Evolutionary conservation across 2,329 filamentous ascomycete genomes (phyloP), one percentile per base, ranked within the genome.

Genomic region (Seiridium cupressi): DNA sequence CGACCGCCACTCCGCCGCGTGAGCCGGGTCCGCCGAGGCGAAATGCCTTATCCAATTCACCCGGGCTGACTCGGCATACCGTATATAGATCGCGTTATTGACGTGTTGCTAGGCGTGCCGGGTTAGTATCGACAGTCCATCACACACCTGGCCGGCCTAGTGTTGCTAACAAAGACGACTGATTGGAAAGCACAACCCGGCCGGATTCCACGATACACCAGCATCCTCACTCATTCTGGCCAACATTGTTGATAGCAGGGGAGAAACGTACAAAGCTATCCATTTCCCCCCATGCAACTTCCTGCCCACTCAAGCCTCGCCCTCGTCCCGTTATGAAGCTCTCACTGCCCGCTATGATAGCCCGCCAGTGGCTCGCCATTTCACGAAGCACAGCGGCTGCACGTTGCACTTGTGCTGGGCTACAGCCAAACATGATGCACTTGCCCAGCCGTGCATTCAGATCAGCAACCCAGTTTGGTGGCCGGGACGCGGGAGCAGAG

Each of bases 11-110:
- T 84, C 78, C 47, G 79, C 73, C 60, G 79, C 79, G 64, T 93
- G 81, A 36, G 75, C 73, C 0, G 86, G 84, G 66, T 92, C 87
- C 51, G 86, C 77, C 61, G 81, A 76, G 4, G 86, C 89, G 66
- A 91, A 89, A 69, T 92, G 89, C 60, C 81, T 80, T 34, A 88
- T 82, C 89, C 91, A 96, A 68, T 93, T 91, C 38, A 94, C 84
- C 42, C 93, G 84, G 3, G 88, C 88, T 5, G 89, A 89, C 73
- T 97, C 93, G 42, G 92, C 92, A 73, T 91, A 96, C 62, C 90
- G 85, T 66, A 90, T 88, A 74, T 96, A 96, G 65, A 85, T 86
- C 63, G 93, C 88, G 68, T 96, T 96, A 73, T 96, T 97, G 54
- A 97, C 89, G 73, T 97, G 92, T 54, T 87, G 85, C 87, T 78